Evolutionary conservation across 164 flowering plant species (phyloP).

Genomic region (grape (Vitis vinifera)): DNA sequence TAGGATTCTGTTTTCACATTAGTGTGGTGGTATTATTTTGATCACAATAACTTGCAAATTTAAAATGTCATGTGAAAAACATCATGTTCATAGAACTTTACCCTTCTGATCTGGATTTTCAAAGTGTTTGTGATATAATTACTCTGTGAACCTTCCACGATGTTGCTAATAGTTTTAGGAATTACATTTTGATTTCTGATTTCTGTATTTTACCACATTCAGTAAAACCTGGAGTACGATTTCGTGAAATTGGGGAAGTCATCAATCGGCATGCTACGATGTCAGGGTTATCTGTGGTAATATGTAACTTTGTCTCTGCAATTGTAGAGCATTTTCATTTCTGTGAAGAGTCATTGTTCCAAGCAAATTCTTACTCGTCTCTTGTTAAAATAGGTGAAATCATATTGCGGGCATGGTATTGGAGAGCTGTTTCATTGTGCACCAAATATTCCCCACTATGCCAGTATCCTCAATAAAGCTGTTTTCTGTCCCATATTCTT

Average conservation of each 20-base stretch:
- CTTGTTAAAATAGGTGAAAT: constrained; percentile 62
- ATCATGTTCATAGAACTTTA: no score
- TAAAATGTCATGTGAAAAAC: no score
- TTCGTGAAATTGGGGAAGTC: constrained; percentile 95
- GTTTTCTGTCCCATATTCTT: constrained; percentile 4
- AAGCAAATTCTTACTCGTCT: neutral
- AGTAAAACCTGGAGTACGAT: constrained; percentile 96
- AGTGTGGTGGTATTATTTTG: no score
- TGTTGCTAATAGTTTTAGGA: neutral
- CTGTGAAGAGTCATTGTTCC: neutral
- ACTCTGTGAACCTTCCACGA: no score
- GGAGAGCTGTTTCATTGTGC: constrained; percentile 99
- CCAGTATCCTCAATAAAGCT: constrained; percentile 61
- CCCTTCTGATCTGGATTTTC: no score
- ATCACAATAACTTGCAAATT: no score
- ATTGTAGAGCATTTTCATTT: neutral
- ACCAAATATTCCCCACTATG: constrained; percentile 96
- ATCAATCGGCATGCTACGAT: constrained; percentile 89
- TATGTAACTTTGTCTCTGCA: neutral
- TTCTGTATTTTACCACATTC: constrained; percentile 10
- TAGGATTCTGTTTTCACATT: no score
- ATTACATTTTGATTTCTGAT: neutral
- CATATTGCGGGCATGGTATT: constrained; percentile 96
- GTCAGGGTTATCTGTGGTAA: constrained; percentile 97
- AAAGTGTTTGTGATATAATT: no score